These are phyloP conservation scores for Leucaena leucocephala DNA, from an alignment of 306 rosid species.

Conservation along the genomic window DNA sequence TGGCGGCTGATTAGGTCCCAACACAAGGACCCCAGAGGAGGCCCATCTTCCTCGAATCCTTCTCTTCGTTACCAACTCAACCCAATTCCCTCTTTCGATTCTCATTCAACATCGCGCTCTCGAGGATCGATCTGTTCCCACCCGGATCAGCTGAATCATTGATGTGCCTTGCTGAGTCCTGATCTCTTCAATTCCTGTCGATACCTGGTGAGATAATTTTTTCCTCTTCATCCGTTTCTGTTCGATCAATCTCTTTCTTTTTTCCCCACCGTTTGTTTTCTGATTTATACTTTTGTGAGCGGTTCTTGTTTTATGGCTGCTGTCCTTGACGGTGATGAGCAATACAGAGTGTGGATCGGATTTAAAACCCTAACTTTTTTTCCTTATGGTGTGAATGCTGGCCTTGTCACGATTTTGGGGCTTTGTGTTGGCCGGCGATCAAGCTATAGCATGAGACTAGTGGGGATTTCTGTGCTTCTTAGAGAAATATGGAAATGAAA, in stretches of 20 bases:
- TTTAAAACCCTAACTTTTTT: conserved; percentile 24
- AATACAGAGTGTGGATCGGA: neutral
- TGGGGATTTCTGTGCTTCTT: neutral
- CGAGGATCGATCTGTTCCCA: conserved; percentile 1
- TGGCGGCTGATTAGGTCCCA: conserved; percentile 41
- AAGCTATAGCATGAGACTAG: neutral
- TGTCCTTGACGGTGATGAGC: neutral
- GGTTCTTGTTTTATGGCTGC: neutral
- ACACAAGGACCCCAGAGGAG: conserved; percentile 1
- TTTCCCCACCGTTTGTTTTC: neutral
- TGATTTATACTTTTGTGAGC: neutral
- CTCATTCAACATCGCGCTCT: neutral
- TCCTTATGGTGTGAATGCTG: neutral
- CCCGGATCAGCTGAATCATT: neutral
- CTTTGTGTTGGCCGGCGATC: neutral
- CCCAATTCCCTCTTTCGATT: neutral
- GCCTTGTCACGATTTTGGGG: neutral
- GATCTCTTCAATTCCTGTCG: neutral
- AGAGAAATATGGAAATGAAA: neutral
- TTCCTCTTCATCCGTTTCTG: neutral
- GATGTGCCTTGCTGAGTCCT: neutral
- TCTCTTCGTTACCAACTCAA: neutral
- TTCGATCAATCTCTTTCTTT: neutral
- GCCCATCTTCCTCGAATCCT: neutral
- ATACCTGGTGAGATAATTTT: conserved; percentile 37